A percentile compares a stretch with the other conserved stretches of the same genome.
These are phyloP conservation scores for Phytophthora cactorum DNA, from an alignment of 352 stramenopile genomes.

Conservation along the genomic window DNA sequence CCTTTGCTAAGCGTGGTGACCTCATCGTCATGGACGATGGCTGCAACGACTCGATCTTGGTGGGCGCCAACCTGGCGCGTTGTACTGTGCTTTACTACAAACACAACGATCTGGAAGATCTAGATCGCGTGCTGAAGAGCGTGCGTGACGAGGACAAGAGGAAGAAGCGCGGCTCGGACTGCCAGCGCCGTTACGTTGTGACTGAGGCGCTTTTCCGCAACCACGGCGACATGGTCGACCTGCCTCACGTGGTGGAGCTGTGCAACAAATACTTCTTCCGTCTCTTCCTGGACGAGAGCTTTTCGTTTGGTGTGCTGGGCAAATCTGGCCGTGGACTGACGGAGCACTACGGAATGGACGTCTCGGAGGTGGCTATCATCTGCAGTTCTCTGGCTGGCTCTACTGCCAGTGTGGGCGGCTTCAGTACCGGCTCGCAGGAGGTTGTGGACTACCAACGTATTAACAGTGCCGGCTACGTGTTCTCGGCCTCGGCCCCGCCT, in stretches of 20 bases:
- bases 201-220: constrained; percentile 98
- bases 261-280: constrained; percentile 91
- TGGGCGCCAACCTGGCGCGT: constrained; percentile 93
- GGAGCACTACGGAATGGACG: constrained; percentile 80
- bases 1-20: constrained; percentile 98
- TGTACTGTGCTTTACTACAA: constrained; percentile 96
- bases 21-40: constrained; percentile 97
- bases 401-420: constrained; percentile 94
- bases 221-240: constrained; percentile 93
- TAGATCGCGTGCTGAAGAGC: constrained; percentile 93
- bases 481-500: constrained; percentile 96
- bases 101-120: constrained; percentile 98
- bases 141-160: constrained; percentile 90
- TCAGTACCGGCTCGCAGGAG: constrained; percentile 96
- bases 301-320: constrained; percentile 96
- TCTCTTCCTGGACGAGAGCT: constrained; percentile 91
- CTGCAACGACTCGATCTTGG: constrained; percentile 94
- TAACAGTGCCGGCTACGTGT: constrained; percentile 98
- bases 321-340: constrained; percentile 84
- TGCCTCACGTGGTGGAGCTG: constrained; percentile 94
- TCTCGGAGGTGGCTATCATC: constrained; percentile 93
- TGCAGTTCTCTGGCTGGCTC: constrained; percentile 94
- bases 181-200: constrained; percentile 96
- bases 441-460: constrained; percentile 98
- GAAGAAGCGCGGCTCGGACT: constrained; percentile 75